Base-by-base conservation (phyloP, 2,329 filamentous ascomycete genomes). In the Paracamarosporium sp. region DNA sequence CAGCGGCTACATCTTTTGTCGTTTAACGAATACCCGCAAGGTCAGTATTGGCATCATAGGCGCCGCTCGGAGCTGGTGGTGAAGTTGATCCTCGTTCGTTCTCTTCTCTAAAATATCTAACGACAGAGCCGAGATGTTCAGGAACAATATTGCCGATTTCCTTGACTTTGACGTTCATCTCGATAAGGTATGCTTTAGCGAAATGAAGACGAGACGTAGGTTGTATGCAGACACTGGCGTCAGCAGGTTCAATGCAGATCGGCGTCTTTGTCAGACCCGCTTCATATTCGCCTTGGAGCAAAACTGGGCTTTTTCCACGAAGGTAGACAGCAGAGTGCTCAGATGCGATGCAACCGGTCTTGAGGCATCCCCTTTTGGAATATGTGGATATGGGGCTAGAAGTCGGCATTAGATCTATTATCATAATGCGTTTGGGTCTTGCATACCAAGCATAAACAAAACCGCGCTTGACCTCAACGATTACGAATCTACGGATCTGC, bases 141-240 rank as follows among this genome's bases (percentile, higher is more conserved):
- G 52, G 15, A 5, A 61, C 63, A 3, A 81, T 69, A 11, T 55
- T 59, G 0, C 80, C 80, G 15, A 82, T 70, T 3, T 78, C 70
- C 30, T 77, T 76, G 4, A 80, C 76, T 53, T 77, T 80, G 31
- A 79, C 66, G 47, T 81, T 81, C 62, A 76, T 75, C 50, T 82
- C 76, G 25, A 82, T 75, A 0, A 75, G 76, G 57, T 77, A 68
- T 0, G 31, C 43, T n/a, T 80, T 80, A 1, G 71, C 73, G 33
- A 79, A 80, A 11, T 79, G 76, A 4, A 82, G 56, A 2, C 78
- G 71, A 3, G 78, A 81, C 31, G 73, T 67, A 0, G 13, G 8
- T 15, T 76, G 52, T 5, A 81, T 61, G 3, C 53, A 68, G 20
- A 72, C 55, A 2, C 58, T 52, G 0, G 46, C 13, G 13, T 59